Evolutionary conservation across 1,284 basidiomycete genomes (phyloP), one percentile per base, ranked within the genome.

Genomic region (Apiotrichum gracile): DNA sequence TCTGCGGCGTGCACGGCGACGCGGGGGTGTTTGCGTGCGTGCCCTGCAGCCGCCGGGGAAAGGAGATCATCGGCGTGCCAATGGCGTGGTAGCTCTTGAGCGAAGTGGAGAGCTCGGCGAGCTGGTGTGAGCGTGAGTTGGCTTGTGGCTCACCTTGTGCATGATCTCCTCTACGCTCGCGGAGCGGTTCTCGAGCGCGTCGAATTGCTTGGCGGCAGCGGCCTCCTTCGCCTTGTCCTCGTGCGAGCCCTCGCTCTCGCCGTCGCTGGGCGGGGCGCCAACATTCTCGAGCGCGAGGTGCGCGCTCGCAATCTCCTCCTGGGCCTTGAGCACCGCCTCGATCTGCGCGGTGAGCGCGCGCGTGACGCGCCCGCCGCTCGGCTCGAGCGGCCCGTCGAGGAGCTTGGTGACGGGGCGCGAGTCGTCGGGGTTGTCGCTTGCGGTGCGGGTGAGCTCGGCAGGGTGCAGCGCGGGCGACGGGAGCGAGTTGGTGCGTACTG

Each of bases 221-320:
- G 10, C 8, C 21, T 29, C 27, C 6, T 26, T 35, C 9, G 5
- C 13, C 14, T n/a, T n/a, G 4, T 19, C 31, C 6, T 8, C 21
- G 4, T 33, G 29, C 4, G 6, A 6, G 19, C 42, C 29, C 17
- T n/a, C 38, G 17, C 17, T 13, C 26, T 24, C 35, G 9, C 33
- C 33, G 19, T 17, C 31, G 19, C 17, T 7, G 27, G n/a, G 42
- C 42, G 19, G 9, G 35, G n/a, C 38, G 1, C 56, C 52, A 17
- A 59, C 46, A 5, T 51, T 41, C 39, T 58, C 55, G 16, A 61
- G 56, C 10, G 48, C 52, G 19, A 61, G 54, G 38, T 61, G 59
- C 17, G 34, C 42, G 10, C 51, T 45, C 5, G 55, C 59, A n/a
- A 61, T 57, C 33, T 55, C 53, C 22, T 53, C 55, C 49, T 58